A percentile compares a stretch with the other conserved stretches of the same genome.
Conservation (phyloP, 2,329 filamentous ascomycete species). For the Elsinoe necatrix region DNA sequence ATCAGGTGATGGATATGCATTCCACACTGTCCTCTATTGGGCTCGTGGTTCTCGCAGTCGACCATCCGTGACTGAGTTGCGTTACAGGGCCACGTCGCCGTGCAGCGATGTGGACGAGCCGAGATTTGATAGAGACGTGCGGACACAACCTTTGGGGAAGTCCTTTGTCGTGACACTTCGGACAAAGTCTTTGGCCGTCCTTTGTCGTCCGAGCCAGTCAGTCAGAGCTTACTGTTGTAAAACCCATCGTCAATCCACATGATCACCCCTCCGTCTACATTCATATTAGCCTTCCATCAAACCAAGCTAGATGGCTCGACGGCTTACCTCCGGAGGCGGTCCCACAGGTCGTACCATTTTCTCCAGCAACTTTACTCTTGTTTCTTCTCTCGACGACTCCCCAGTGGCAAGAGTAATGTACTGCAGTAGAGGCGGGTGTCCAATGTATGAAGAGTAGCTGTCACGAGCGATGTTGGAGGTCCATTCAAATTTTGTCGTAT, state of each 20-base stretch:
- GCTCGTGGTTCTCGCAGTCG: no score
- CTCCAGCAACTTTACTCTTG: slow-evolving; percentile 72
- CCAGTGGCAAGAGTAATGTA: slow-evolving; percentile 89
- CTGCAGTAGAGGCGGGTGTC: slow-evolving; percentile 77
- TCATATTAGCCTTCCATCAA: neutral
- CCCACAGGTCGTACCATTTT: slow-evolving; percentile 59
- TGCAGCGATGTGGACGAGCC: no score
- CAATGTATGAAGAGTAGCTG: slow-evolving; percentile 79
- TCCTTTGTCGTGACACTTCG: no score
- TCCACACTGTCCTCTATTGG: no score
- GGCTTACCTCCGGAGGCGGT: slow-evolving; percentile 52
- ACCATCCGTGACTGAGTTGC: no score
- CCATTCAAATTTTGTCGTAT: slow-evolving; percentile 98
- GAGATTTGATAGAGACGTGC: no score
- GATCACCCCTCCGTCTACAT: neutral
- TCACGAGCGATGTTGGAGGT: slow-evolving; percentile 91
- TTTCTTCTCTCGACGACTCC: slow-evolving; percentile 64
- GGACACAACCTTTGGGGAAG: no score
- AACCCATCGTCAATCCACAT: no score
- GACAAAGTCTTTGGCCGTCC: neutral
- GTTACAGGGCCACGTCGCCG: no score
- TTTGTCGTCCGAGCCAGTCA: neutral
- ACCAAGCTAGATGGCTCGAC: neutral
- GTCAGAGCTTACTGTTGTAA: no score
- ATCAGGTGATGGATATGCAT: no score